Percentiles rank a stretch among this genome's conserved stretches.
These are phyloP conservation scores for Lactifluus rugatus DNA, from an alignment of 768 basidiomycete species.

Conservation along the genomic window DNA sequence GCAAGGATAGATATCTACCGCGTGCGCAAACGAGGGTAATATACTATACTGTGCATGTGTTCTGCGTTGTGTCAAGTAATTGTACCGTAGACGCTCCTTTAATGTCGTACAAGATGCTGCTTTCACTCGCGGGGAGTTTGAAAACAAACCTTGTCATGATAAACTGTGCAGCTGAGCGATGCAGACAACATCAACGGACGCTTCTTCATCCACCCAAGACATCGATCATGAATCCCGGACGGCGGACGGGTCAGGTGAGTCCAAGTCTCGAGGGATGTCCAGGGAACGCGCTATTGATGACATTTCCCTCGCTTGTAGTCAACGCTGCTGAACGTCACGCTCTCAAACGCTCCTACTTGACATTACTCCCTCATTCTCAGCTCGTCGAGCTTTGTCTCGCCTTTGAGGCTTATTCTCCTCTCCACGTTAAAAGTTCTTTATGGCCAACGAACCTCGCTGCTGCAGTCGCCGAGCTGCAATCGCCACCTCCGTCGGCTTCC, in stretches of 20 bases:
- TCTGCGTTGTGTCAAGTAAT: not conserved
- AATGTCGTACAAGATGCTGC: not conserved
- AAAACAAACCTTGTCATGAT: conserved; percentile 52
- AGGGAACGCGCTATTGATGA: not conserved
- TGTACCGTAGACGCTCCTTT: not conserved
- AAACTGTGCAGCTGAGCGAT: conserved; percentile 69
- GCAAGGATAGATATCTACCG: too few relatives aligned
- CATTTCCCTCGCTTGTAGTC: conserved; percentile 21
- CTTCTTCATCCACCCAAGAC: conserved; percentile 27
- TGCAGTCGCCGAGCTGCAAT: conserved; percentile 44
- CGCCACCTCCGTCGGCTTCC: conserved; percentile 19
- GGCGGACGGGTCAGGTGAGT: conserved; percentile 17
- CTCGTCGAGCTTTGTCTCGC: conserved; percentile 72
- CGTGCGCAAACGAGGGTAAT: too few relatives aligned
- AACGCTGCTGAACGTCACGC: conserved; percentile 40
- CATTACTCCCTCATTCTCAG: conserved; percentile 55
- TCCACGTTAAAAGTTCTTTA: conserved; percentile 52
- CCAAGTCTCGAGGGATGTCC: not conserved
- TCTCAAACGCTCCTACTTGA: conserved; percentile 64
- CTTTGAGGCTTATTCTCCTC: conserved; percentile 59
- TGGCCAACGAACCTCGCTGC: conserved; percentile 65
- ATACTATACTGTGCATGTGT: too few relatives aligned
- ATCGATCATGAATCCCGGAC: conserved; percentile 20
- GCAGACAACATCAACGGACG: conserved; percentile 37
- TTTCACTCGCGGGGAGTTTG: conserved; percentile 21